These are phyloP conservation scores for Amanita exitialis DNA, from an alignment of 768 basidiomycete species.

Conservation along the genomic window DNA sequence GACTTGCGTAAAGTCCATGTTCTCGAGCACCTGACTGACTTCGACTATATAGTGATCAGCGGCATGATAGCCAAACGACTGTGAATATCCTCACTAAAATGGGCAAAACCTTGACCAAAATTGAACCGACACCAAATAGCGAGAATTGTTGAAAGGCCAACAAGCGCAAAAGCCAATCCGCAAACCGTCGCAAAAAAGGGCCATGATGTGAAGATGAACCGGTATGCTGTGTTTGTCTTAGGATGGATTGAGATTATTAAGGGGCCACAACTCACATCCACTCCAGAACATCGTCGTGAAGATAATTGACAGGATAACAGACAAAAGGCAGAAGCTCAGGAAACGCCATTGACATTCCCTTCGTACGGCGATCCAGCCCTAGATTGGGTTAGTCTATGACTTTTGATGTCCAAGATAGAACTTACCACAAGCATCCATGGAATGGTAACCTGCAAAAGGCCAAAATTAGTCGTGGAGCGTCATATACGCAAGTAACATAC, in stretches of 20 bases:
- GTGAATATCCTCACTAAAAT: slow-evolving; percentile 32
- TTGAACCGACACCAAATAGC: slow-evolving; percentile 40
- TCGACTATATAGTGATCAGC: slow-evolving; percentile 19
- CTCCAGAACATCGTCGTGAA: slow-evolving; percentile 34
- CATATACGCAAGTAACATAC: slow-evolving; percentile 19
- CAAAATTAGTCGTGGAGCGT: background rate
- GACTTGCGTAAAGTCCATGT: slow-evolving; percentile 32
- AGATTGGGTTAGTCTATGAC: background rate
- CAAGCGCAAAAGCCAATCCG: slow-evolving; percentile 29
- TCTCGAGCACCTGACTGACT: slow-evolving; percentile 29
- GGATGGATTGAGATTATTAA: background rate
- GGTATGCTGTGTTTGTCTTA: slow-evolving; percentile 23
- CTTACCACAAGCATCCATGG: slow-evolving; percentile 40
- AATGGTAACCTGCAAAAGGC: slow-evolving; percentile 22
- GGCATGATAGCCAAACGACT: background rate
- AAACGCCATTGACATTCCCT: slow-evolving; percentile 31
- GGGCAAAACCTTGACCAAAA: slow-evolving; percentile 44
- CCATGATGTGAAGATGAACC: slow-evolving; percentile 32
- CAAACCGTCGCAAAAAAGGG: slow-evolving; percentile 39
- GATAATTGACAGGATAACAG: slow-evolving; percentile 25
- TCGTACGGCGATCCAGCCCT: slow-evolving; percentile 43
- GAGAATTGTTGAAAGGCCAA: slow-evolving; percentile 29
- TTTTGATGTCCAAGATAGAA: background rate
- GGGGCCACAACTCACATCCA: slow-evolving; percentile 20
- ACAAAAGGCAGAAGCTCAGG: slow-evolving; percentile 26